Evolutionary conservation across 2,329 filamentous ascomycete genomes (phyloP).

Genomic region (Hymenoscyphus repandus): DNA sequence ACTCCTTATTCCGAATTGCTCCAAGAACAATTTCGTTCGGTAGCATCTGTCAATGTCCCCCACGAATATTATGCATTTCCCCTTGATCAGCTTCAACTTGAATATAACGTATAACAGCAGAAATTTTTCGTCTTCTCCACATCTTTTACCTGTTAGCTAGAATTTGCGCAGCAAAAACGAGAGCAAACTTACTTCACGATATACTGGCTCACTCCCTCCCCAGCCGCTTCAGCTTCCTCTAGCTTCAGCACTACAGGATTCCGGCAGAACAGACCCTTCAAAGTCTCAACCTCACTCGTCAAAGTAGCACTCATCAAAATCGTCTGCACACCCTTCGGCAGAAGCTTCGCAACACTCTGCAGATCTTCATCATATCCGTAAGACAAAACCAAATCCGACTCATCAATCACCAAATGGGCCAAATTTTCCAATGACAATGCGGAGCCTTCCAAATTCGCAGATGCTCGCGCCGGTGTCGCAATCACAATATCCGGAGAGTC

Average conservation of each 20-base stretch:
- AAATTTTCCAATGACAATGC: constrained; percentile 67
- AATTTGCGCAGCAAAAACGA: not conserved
- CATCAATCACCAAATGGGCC: constrained; percentile 76
- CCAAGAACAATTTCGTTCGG: constrained; percentile 86
- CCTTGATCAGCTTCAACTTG: constrained; percentile 88
- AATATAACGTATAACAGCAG: constrained; percentile 89
- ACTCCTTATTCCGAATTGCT: constrained; percentile 93
- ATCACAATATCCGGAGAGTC: constrained; percentile 86
- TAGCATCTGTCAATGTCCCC: constrained; percentile 87
- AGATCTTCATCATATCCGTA: constrained; percentile 94
- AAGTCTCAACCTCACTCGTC: constrained; percentile 76
- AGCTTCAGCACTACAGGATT: constrained; percentile 76
- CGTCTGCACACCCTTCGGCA: constrained; percentile 84
- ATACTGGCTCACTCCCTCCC: constrained; percentile 77
- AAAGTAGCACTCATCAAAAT: constrained; percentile 93
- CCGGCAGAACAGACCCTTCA: constrained; percentile 81
- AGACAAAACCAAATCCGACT: constrained; percentile 87
- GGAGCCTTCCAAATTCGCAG: constrained; percentile 68
- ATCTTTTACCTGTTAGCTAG: constrained; percentile 41
- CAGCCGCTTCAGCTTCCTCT: constrained; percentile 74
- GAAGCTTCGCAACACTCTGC: constrained; percentile 66
- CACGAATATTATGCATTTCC: constrained; percentile 83
- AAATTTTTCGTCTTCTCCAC: constrained; percentile 97
- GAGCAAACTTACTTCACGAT: constrained; percentile 60
- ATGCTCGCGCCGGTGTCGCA: constrained; percentile 81